phyloP scores from a whole-genome alignment of 2,329 filamentous ascomycete genomes.

The Diaporthe helianthi region DNA sequence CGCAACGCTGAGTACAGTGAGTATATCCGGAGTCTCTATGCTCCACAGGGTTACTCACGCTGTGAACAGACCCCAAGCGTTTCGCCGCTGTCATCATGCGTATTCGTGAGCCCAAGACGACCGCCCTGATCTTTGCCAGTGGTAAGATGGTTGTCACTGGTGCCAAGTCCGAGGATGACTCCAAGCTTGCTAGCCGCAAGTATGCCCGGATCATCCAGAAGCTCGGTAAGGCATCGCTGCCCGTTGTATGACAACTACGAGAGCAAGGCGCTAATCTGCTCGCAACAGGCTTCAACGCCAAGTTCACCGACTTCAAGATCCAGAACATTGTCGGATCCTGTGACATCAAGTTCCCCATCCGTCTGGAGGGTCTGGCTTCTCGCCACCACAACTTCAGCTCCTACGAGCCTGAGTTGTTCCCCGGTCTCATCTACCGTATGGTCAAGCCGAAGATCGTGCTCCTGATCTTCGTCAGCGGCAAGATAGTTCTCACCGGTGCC shows the following conservation, averaged over 20 bases:
- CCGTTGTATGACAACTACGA: accelerated
- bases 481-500: constrained; percentile 96
- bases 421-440: constrained; percentile 99
- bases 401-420: constrained; percentile 98
- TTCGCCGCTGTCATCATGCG: constrained; percentile 99
- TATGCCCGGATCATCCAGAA: constrained; percentile 99
- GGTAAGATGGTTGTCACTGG: constrained; percentile 99
- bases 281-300: constrained; percentile 80
- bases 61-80: constrained; percentile 64
- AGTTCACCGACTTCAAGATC: constrained; percentile 99
- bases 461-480: constrained; percentile 96
- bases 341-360: constrained; percentile 99
- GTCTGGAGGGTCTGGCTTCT: constrained; percentile 91
- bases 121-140: constrained; percentile 94
- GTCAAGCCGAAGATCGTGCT: constrained; percentile 99
- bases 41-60: constrained; percentile 30
- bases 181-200: constrained; percentile 94
- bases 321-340: constrained; percentile 99
- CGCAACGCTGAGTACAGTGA: constrained; percentile 92
- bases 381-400: constrained; percentile 99
- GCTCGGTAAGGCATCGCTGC: constrained; percentile 59
- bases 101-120: constrained; percentile 98
- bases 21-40: constrained; percentile 30
- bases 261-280: neutral
- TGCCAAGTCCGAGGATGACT: constrained; percentile 97